Base-by-base conservation (phyloP, 31 red algal genomes). In the Porphyra umbilicalis region DNA sequence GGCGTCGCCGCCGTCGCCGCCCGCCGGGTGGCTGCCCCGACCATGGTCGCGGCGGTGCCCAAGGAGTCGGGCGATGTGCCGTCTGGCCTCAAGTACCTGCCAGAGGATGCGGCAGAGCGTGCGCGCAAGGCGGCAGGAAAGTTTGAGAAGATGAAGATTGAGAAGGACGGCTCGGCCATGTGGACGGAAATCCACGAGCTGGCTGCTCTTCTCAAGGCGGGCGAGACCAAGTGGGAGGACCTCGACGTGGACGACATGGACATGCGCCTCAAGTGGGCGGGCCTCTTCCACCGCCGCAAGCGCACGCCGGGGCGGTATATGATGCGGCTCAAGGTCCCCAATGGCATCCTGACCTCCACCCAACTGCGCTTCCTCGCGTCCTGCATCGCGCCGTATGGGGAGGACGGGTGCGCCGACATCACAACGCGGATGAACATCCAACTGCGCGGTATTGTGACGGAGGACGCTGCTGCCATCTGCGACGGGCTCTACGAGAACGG, bases 341-440 rank as follows among this genome's bases (percentile, higher is more conserved):
- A 97, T 77, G 95, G 95, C 37, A 91, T 91, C 35, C 81, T 97
- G 25, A 84, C 76, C 34, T 68, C 91, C 14, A 9, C 79, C 6
- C 95, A 97, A 38, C 38, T 94, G 25, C 79, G 86, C 16, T 91
- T 75, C 36, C 87, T 97, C 82, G 83, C 80, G 34, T 13, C 77
- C 31, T 80, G 67, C 20, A 35, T 97, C 32, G 10, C 39, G 15
- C 68, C 76, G 76, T 97, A 97, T 74, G 95, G 89, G 6, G 83
- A 88, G 14, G 79, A 94, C 8, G 89, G 91, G 29, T 93, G 91
- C 37, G 82, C 77, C 10, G 95, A 97, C 57, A 94, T 97, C 35
- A 97, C 95, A 32, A 97, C 95, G 18, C 83, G 95, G 67, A 90
- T 91, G 91, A 97, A 97, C 46, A 94, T 97, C 44, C 95, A 97